phyloP scores from a whole-genome alignment of 1,284 basidiomycete species.

The Agaricales sp. region DNA sequence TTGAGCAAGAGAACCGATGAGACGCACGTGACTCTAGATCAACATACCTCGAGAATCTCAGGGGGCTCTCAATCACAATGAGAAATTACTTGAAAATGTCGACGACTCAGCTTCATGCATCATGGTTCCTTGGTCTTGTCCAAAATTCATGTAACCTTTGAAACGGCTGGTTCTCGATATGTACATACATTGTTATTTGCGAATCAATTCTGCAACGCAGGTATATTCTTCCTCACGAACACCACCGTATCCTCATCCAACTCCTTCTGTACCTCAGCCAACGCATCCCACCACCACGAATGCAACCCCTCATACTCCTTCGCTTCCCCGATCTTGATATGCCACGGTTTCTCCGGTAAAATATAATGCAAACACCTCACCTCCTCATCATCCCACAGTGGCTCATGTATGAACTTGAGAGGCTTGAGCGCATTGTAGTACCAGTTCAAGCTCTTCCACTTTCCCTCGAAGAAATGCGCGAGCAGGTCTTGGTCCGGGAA shows the following conservation, averaged over 20 bases:
- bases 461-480: constrained; percentile 40
- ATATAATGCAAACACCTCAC: constrained; percentile 19
- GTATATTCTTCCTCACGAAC: background rate
- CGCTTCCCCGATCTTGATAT: constrained; percentile 11
- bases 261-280: constrained; percentile 13
- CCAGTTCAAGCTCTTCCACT: constrained; percentile 25
- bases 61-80: no score
- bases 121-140: no score
- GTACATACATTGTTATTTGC: no score
- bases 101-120: no score
- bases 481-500: constrained; percentile 55
- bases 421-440: constrained; percentile 41
- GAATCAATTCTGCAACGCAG: background rate
- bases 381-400: constrained; percentile 33
- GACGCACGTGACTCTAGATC: no score
- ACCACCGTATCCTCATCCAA: background rate
- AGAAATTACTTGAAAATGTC: no score
- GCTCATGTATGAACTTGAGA: constrained; percentile 24
- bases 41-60: no score
- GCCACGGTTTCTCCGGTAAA: constrained; percentile 22
- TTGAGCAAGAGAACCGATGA: no score
- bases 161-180: no score
- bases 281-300: constrained; percentile 23
- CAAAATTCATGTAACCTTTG: no score
- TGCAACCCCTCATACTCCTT: constrained; percentile 14